Evolutionary conservation across 108 stramenopile genomes (phyloP).

Genomic region (Fragilaria crotonensis): DNA sequence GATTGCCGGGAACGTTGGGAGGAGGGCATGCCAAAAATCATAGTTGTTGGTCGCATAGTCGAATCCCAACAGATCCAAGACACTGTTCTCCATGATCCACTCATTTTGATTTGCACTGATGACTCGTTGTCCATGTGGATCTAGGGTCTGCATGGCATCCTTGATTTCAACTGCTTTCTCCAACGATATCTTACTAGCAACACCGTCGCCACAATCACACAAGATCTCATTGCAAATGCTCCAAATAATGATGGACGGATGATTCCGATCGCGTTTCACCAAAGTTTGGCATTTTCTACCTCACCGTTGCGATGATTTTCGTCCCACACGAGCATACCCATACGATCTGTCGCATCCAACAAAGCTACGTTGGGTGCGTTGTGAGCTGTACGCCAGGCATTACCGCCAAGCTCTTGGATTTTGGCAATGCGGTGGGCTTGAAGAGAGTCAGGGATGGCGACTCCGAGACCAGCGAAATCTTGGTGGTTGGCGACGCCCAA

Average conservation of each 20-base stretch:
- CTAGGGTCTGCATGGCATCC: conserved; percentile 1
- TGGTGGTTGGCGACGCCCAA: conserved; percentile 39
- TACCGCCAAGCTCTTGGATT: conserved; percentile 20
- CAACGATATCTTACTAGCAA: not conserved
- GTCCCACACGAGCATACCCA: conserved; percentile 42
- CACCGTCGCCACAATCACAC: conserved; percentile 17
- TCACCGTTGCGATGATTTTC: conserved; percentile 35
- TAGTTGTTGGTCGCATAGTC: conserved; percentile 14
- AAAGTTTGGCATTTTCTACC: conserved; percentile 24
- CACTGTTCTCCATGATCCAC: conserved; percentile 22
- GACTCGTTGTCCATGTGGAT: conserved; percentile 17
- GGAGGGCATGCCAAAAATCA: conserved; percentile 19
- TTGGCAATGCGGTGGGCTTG: conserved; percentile 24
- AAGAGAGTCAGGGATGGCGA: conserved; percentile 35
- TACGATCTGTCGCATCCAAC: conserved; percentile 29
- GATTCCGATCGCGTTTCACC: conserved; percentile 37
- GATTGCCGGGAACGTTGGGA: conserved; percentile 25
- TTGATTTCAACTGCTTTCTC: not conserved
- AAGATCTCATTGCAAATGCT: conserved; percentile 34
- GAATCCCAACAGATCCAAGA: conserved; percentile 30
- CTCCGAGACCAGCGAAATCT: conserved; percentile 33
- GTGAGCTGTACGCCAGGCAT: conserved; percentile 35
- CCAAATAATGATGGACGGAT: conserved; percentile 42
- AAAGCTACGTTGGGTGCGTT: conserved; percentile 33
- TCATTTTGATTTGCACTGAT: conserved; percentile 21